Conservation (phyloP, 1,284 basidiomycete genomes). For the Boletellus sp. region DNA sequence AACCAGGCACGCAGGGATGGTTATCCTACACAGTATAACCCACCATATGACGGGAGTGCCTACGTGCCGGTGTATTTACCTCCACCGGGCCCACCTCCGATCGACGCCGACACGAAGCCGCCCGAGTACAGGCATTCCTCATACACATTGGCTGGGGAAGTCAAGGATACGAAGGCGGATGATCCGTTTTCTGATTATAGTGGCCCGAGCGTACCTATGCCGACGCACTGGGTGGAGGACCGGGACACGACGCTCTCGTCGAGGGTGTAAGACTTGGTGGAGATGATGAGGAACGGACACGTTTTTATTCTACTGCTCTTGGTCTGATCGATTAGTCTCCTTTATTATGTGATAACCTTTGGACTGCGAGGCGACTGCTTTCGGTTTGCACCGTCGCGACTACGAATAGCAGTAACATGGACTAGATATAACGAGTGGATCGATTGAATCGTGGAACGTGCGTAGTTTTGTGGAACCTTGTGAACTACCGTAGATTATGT, state of each 20-base stretch:
- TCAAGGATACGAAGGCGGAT: conserved; percentile 25
- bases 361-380: no score
- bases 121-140: conserved; percentile 27
- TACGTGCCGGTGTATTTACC: conserved; percentile 30
- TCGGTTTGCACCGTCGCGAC: no score
- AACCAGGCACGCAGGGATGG: conserved; percentile 24
- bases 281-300: background rate
- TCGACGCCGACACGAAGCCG: conserved; percentile 23
- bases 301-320: no score
- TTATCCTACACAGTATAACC: conserved; percentile 40
- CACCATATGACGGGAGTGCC: conserved; percentile 34
- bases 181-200: conserved; percentile 33
- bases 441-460: no score
- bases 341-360: no score
- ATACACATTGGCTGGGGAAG: conserved; percentile 12
- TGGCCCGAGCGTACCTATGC: conserved; percentile 32
- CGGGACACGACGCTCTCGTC: conserved; percentile 19
- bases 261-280: conserved; percentile 7
- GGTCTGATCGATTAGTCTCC: no score
- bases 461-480: no score
- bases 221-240: conserved; percentile 35
- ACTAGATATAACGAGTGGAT: no score
- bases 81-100: conserved; percentile 23
- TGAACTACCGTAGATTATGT: no score
- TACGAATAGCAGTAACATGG: no score